Evolutionary conservation across 495 filamentous ascomycete genomes (phyloP).

Genomic region (Parathielavia hyrcaniae): DNA sequence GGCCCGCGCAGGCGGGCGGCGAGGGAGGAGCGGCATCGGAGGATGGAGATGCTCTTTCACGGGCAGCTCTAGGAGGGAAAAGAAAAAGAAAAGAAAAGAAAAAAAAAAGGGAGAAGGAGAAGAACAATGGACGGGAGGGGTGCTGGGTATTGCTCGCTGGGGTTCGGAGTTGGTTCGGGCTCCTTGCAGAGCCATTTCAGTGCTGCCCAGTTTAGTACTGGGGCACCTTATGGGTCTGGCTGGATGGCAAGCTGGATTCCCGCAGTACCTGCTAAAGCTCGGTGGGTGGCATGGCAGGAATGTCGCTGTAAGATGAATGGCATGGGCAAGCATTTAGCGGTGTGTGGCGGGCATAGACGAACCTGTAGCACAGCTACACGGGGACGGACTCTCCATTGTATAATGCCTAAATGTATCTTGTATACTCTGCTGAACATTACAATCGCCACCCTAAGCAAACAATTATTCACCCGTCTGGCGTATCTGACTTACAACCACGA

Average conservation of each 20-base stretch:
- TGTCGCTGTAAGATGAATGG: slow-evolving; percentile 9
- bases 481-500: neutral
- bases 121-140: neutral
- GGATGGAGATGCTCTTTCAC: slow-evolving; percentile 53
- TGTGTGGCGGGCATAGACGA: slow-evolving; percentile 7
- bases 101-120: too few relatives aligned
- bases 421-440: slow-evolving; percentile 4
- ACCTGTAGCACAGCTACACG: slow-evolving; percentile 5
- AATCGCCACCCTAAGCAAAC: neutral
- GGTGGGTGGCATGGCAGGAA: neutral
- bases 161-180: neutral
- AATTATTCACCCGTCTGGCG: neutral
- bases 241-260: neutral
- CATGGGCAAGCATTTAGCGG: slow-evolving; percentile 4
- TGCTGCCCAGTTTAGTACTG: too few relatives aligned
- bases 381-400: slow-evolving; percentile 6
- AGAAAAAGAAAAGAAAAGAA: neutral
- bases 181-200: too few relatives aligned
- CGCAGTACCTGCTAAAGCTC: neutral
- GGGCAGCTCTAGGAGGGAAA: slow-evolving; percentile 42
- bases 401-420: slow-evolving; percentile 19
- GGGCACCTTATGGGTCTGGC: too few relatives aligned
- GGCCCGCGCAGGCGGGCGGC: slow-evolving; percentile 63
- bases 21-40: slow-evolving; percentile 63
- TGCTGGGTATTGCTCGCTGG: too few relatives aligned